Base-by-base conservation (phyloP, 192 early-diverging fungal species). In the Obelidium mucronatum region DNA sequence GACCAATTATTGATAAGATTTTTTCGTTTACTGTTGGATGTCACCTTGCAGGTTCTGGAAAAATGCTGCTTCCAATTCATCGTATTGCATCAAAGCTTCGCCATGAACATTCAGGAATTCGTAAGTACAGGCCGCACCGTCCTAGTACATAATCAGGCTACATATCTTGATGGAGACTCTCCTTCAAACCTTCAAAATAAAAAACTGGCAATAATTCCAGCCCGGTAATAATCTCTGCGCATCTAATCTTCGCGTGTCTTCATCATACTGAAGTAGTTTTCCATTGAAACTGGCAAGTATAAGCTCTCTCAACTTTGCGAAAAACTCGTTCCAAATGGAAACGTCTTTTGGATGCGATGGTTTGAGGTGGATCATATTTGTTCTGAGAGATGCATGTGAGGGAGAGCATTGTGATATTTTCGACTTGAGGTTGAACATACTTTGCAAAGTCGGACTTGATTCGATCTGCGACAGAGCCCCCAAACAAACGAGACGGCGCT, bases 191-290 rank as follows among this genome's bases (percentile, higher is more conserved):
- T 99, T 99, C 61, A 97, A 79, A 53, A 98, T 90, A 78, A 99
- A 99, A 79, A 96, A 98, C 55, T 89, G 91, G 80, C 97, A 98
- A 81, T 97, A 99, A 80, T 99, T 99, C 98, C 98, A 99, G 0
- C 98, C 98, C 4, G 97, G 96, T 82, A 98, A 89, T 66, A 96
- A 86, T 55, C 98, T 83, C 79, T 98, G 96, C 34, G 93, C 89
- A 58, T 99, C 98, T 54, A 97, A 73, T 28, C 93, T 85, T 5
- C 94, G 83, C 26, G 94, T 95, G 81, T 97, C 96, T 37, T 92
- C 95, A 74, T 98, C 94, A 67, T 93, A 93, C 52, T 91, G 93
- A 65, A 87, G 63, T 11, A 99, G 90, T 26, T 93, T 91, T 67
- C 86, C 85, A 73, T 91, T 91, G 62, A 97, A 92, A 33, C 91